phyloP scores from a whole-genome alignment of 2,329 filamentous ascomycete genomes.

The Botryotinia globosa region DNA sequence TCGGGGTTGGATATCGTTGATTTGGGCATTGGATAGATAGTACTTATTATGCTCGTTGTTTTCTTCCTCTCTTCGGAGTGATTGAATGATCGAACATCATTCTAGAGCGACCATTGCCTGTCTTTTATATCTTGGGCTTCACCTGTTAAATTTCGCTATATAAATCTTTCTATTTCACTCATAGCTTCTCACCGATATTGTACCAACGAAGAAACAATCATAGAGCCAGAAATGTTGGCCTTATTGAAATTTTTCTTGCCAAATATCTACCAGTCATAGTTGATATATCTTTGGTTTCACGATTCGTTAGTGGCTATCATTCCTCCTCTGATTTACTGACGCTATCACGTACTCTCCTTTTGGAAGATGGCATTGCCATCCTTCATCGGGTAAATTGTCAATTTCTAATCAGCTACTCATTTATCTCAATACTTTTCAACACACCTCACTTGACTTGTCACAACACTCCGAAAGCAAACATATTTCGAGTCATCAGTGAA shows the following conservation, averaged over 20 bases:
- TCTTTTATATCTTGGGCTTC: background rate
- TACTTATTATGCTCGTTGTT: background rate
- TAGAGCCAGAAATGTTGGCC: background rate
- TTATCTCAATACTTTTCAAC: background rate
- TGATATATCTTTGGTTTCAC: background rate
- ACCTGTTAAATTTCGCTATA: background rate
- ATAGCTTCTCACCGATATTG: background rate
- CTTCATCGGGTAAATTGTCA: too few relatives aligned
- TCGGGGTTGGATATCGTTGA: slow-evolving; percentile 2
- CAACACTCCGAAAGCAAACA: background rate
- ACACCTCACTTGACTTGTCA: background rate
- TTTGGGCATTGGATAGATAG: background rate
- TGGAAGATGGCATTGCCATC: background rate
- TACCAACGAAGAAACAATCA: background rate
- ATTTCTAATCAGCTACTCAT: background rate
- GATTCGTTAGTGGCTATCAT: background rate
- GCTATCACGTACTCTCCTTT: background rate
- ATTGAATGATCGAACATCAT: background rate
- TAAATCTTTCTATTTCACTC: background rate
- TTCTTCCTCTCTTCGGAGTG: background rate
- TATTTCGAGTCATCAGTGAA: background rate
- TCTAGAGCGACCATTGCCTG: background rate
- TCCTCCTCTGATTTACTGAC: background rate
- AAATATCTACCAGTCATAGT: background rate
- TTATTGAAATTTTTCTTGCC: background rate